These are phyloP conservation scores for Nematocida displodere DNA, from an alignment of 371 early-diverging fungal species.

Conservation along the genomic window DNA sequence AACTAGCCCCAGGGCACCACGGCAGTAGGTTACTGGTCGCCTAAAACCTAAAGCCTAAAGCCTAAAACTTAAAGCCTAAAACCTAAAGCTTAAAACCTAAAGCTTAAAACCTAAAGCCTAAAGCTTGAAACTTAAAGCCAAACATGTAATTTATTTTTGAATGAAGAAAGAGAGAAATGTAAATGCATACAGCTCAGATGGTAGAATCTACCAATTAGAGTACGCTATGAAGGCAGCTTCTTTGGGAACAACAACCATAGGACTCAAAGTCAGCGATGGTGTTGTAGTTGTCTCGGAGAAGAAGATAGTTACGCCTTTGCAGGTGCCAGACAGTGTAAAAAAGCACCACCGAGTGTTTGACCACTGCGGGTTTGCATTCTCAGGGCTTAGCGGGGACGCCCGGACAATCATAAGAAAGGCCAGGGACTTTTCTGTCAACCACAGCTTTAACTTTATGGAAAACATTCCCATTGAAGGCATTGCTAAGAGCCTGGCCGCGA, in stretches of 20 bases:
- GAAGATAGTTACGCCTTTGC: slow-evolving; percentile 61
- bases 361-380: slow-evolving; percentile 57
- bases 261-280: slow-evolving; percentile 54
- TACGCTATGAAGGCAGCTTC: slow-evolving; percentile 66
- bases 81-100: too few relatives aligned
- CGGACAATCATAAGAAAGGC: slow-evolving; percentile 59
- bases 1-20: slow-evolving; percentile 1
- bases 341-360: slow-evolving; percentile 65
- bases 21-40: too few relatives aligned
- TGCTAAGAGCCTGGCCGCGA: slow-evolving; percentile 55
- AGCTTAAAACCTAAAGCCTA: too few relatives aligned
- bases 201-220: slow-evolving; percentile 65
- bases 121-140: not conserved
- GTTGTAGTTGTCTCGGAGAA: slow-evolving; percentile 64
- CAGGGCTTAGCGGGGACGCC: slow-evolving; percentile 65
- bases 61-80: too few relatives aligned
- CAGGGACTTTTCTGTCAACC: slow-evolving; percentile 56
- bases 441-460: slow-evolving; percentile 58
- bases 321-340: slow-evolving; percentile 57
- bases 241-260: slow-evolving; percentile 65
- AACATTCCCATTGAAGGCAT: slow-evolving; percentile 58
- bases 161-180: slow-evolving; percentile 57
- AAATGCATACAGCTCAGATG: slow-evolving; percentile 65
- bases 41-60: too few relatives aligned
- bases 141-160: slow-evolving; percentile 16